Conservation (phyloP, 495 filamentous ascomycete species). For the Penicillium bialowiezense region DNA sequence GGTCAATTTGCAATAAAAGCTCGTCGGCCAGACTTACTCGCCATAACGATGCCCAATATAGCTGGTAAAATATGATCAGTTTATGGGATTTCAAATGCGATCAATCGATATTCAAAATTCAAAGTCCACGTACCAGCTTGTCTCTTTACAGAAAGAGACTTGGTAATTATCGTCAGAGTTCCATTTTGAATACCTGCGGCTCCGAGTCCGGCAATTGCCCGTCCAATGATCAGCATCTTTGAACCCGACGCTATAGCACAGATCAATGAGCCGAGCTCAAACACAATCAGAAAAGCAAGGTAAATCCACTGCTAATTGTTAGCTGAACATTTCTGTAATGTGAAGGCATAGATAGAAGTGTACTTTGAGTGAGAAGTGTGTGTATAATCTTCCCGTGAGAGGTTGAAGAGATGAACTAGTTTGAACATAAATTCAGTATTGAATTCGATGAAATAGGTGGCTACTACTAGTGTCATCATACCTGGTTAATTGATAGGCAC, state of each 20-base stretch:
- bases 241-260: conserved; percentile 36
- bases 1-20: background rate
- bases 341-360: too few relatives aligned
- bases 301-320: too few relatives aligned
- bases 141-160: conserved; percentile 37
- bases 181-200: conserved; percentile 46
- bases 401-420: conserved; percentile 30
- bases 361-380: conserved; percentile 32
- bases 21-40: conserved; percentile 7
- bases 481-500: conserved; percentile 30
- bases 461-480: background rate
- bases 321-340: too few relatives aligned
- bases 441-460: background rate
- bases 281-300: conserved; percentile 24
- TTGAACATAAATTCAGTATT: background rate
- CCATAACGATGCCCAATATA: conserved; percentile 15
- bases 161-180: conserved; percentile 43
- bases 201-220: conserved; percentile 35
- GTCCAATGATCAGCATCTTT: conserved; percentile 34
- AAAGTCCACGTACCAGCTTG: too few relatives aligned
- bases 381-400: conserved; percentile 35
- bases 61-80: too few relatives aligned
- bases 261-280: conserved; percentile 34
- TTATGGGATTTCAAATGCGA: too few relatives aligned
- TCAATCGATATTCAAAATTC: too few relatives aligned